A percentile compares a stretch with the other conserved stretches of the same genome.
phyloP scores from a whole-genome alignment of 768 basidiomycete species.

The Termitomyces bulborhizus region DNA sequence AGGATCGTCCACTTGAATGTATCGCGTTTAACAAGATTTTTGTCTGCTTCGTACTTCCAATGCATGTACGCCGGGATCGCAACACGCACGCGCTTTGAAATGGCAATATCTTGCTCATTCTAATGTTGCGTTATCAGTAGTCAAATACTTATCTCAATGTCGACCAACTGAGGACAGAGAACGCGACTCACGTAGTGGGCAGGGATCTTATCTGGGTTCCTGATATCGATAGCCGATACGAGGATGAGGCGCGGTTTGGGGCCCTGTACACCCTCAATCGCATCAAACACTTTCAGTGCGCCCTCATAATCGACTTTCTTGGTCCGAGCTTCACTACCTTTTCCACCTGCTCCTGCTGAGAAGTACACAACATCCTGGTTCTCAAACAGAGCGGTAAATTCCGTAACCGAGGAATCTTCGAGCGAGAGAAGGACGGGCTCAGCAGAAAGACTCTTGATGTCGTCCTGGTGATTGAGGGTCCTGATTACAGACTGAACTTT shows the following conservation, averaged over 20 bases:
- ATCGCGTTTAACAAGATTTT: slow-evolving; percentile 39
- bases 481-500: slow-evolving; percentile 54
- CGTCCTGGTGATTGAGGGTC: slow-evolving; percentile 34
- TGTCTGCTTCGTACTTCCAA: slow-evolving; percentile 47
- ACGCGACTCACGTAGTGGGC: slow-evolving; percentile 41
- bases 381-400: slow-evolving; percentile 42
- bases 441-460: slow-evolving; percentile 36
- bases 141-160: neutral
- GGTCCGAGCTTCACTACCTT: slow-evolving; percentile 49
- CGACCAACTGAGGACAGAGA: neutral
- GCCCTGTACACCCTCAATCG: slow-evolving; percentile 45
- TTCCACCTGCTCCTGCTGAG: slow-evolving; percentile 49
- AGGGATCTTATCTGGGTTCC: slow-evolving; percentile 44
- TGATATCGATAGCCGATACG: slow-evolving; percentile 53
- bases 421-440: slow-evolving; percentile 50
- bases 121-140: slow-evolving; percentile 10
- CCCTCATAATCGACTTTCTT: slow-evolving; percentile 57
- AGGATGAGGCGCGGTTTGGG: slow-evolving; percentile 48
- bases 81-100: slow-evolving; percentile 35
- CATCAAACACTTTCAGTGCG: slow-evolving; percentile 65
- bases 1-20: slow-evolving; percentile 63
- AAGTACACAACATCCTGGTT: slow-evolving; percentile 40
- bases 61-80: slow-evolving; percentile 40
- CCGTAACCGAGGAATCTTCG: slow-evolving; percentile 39
- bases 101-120: slow-evolving; percentile 39